Evolutionary conservation across 257 asterid species (phyloP).

Genomic region (Forsythia viridissima): DNA sequence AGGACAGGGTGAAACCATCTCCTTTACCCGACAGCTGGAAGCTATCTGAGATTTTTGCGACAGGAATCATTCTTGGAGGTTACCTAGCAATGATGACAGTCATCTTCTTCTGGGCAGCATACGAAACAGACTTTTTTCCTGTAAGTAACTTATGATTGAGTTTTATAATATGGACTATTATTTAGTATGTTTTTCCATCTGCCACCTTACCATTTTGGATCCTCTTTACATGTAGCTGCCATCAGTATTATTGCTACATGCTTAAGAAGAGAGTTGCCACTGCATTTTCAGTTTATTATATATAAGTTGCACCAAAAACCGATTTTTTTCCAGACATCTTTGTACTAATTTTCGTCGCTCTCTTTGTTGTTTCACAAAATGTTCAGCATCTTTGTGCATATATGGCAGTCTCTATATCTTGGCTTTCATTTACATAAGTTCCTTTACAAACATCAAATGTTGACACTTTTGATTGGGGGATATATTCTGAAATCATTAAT

Average conservation of each 20-base stretch:
- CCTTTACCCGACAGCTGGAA: conserved; percentile 23
- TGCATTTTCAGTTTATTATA: background rate
- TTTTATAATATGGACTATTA: background rate
- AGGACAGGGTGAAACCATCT: conserved; percentile 21
- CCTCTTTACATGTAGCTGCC: background rate
- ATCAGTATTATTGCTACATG: background rate
- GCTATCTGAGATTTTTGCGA: conserved; percentile 10
- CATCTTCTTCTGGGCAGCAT: conserved; percentile 22
- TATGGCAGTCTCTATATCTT: background rate
- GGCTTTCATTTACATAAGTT: background rate
- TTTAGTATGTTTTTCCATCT: background rate
- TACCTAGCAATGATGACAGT: conserved; percentile 18
- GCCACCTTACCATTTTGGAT: background rate
- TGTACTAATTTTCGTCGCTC: background rate
- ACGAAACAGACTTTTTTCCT: conserved; percentile 12
- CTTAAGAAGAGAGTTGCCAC: background rate
- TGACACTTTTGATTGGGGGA: background rate
- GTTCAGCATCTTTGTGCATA: background rate
- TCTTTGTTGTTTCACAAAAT: background rate
- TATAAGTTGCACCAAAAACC: background rate
- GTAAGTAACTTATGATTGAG: background rate
- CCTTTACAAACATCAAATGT: background rate
- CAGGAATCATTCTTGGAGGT: conserved; percentile 18
- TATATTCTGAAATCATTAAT: background rate
- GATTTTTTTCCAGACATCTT: background rate